phyloP scores from a whole-genome alignment of 179 eudicot genomes.

The Carnegiea gigantea region DNA sequence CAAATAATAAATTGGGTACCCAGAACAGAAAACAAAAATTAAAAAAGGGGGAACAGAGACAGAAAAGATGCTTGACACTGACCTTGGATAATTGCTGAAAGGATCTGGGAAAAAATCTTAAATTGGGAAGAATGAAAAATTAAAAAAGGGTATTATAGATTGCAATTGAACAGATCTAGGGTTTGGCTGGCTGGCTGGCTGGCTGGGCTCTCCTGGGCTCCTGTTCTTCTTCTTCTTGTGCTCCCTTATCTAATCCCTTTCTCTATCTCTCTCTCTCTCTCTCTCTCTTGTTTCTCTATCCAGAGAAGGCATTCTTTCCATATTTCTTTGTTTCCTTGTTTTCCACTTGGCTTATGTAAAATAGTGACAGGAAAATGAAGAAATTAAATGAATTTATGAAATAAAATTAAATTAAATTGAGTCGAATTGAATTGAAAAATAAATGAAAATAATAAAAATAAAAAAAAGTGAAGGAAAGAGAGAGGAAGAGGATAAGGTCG shows the following conservation, averaged over 20 bases:
- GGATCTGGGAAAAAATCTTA: not conserved
- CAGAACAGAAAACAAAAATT: not conserved
- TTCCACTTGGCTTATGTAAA: slow-evolving; percentile 9
- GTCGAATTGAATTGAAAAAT: not conserved
- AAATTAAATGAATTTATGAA: not conserved
- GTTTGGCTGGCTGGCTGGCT: slow-evolving; percentile 16
- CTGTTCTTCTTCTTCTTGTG: not conserved
- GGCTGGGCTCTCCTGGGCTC: not conserved
- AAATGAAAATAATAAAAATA: not conserved
- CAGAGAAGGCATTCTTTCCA: not conserved
- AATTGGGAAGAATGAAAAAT: not conserved
- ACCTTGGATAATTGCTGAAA: not conserved
- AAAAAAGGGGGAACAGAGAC: not conserved
- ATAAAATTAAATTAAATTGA: not conserved
- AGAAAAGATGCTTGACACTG: slow-evolving; percentile 9
- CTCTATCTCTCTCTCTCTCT: not conserved
- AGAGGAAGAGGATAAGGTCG: slow-evolving; percentile 27
- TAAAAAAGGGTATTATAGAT: not conserved
- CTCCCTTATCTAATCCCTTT: not conserved
- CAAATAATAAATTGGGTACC: not conserved
- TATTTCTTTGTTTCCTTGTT: slow-evolving; percentile 1
- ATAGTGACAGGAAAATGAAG: slow-evolving; percentile 5
- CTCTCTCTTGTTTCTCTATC: not conserved
- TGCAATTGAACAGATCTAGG: slow-evolving; percentile 35
- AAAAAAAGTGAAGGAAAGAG: not conserved